Conservation (phyloP, 2,329 filamentous ascomycete genomes). For the Didymella exigua region DNA sequence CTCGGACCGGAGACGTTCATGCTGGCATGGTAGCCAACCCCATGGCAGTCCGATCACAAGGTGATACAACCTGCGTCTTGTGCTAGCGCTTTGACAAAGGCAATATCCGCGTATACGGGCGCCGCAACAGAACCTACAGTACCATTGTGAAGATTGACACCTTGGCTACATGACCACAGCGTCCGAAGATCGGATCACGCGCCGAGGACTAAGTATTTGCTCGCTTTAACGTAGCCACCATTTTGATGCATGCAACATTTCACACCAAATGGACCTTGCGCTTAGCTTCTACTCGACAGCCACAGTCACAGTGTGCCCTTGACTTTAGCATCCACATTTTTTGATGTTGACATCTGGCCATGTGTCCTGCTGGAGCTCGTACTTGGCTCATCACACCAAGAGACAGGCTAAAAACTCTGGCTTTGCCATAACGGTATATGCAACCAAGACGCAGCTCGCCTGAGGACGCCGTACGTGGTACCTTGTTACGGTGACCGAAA, state of each 20-base stretch:
- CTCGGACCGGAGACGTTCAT: neutral
- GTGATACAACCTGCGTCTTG: slow-evolving; percentile 3
- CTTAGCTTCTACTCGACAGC: neutral
- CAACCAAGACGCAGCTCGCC: slow-evolving; percentile 11
- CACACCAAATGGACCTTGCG: neutral
- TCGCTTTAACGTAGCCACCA: neutral
- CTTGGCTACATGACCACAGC: slow-evolving; percentile 8
- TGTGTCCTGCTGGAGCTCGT: neutral
- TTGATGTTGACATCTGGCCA: neutral
- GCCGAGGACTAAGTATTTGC: neutral
- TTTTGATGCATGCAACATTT: neutral
- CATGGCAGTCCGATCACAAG: neutral
- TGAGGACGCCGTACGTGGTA: neutral
- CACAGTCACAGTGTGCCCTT: neutral
- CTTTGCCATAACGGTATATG: neutral
- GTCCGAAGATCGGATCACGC: slow-evolving; percentile 7
- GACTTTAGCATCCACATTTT: neutral
- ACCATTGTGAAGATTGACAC: neutral
- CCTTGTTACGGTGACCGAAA: slow-evolving; percentile 4
- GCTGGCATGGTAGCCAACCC: neutral
- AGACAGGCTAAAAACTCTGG: neutral
- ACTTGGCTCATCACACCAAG: neutral
- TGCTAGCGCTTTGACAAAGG: neutral
- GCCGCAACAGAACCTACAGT: neutral
- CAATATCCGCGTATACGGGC: neutral